Base-by-base conservation (phyloP, 2,329 filamentous ascomycete genomes). In the Paraconiothyrium brasiliense region DNA sequence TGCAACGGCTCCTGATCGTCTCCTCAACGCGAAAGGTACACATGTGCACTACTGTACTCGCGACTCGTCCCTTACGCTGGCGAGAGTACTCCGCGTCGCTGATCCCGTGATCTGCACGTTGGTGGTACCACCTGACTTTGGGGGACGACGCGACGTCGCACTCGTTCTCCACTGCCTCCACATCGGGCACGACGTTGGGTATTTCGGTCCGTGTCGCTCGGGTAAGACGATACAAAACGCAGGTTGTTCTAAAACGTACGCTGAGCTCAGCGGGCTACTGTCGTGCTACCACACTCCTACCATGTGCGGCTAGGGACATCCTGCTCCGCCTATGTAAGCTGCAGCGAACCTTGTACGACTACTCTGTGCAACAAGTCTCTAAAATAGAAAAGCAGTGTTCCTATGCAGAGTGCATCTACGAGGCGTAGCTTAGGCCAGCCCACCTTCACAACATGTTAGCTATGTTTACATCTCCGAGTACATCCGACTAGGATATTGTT, bases 301-400 rank as follows among this genome's bases (percentile, higher is more conserved):
- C 58, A 32, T 37, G 27, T 49, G 46, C 52, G 41, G 50, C 50
- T 54, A 44, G 37, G 24, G 46, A 24, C 10, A 3, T 27, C 27
- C 24, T 51, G 47, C 44, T 55, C 44, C 44, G 46, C 54, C 37
- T 58, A 47, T 54, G 59, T 61, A 57, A 58, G 48, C 57, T 58
- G 57, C 49, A 52, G 57, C 48, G n/a, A 49, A 20, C 27, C 57
- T 47, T 52, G 32, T 41, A 30, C 22, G 37, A 16, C 43, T 20
- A 43, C 30, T 24, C 13, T 20, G 37, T 54, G 37, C 41, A 37
- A 20, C 27, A 47, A 37, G 20, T 13, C 35, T 13, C 27, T 54
- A 52, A 56, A 55, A 46, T 46, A 51, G 56, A 43, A 51, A 51
- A 51, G 47, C 43, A 32, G 35, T 48, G 43, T 27, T 47, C 22